phyloP scores from a whole-genome alignment of 1,284 basidiomycete genomes.

The Leccinum brunneo-olivaceum region DNA sequence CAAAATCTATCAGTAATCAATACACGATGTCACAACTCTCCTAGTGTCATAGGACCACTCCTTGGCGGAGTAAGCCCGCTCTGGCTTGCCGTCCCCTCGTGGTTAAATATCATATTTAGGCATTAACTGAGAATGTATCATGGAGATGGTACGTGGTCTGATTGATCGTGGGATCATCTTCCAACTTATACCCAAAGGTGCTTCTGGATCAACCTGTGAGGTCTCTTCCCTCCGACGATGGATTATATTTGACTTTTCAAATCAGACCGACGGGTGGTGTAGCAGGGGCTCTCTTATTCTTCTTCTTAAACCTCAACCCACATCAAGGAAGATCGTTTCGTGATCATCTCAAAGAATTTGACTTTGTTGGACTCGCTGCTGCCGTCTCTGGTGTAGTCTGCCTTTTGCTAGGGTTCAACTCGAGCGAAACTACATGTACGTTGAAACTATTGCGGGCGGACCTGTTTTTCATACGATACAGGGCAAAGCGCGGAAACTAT shows the following conservation, averaged over 20 bases:
- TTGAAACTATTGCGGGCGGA: not conserved
- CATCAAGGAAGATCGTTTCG: conserved; percentile 27
- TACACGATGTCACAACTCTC: too few species aligned
- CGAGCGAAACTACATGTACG: conserved; percentile 25
- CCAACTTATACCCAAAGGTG: too few species aligned
- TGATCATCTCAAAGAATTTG: conserved; percentile 36
- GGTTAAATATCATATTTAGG: conserved; percentile 25
- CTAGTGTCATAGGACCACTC: conserved; percentile 41
- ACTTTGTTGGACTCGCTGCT: conserved; percentile 42
- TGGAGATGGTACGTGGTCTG: too few species aligned
- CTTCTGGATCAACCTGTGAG: conserved; percentile 29
- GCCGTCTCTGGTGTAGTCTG: conserved; percentile 42
- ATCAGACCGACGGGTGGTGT: conserved; percentile 38
- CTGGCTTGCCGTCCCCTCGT: not conserved
- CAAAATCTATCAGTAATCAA: too few species aligned
- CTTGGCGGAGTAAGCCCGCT: conserved; percentile 28
- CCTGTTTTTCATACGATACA: too few species aligned
- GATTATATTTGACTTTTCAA: not conserved
- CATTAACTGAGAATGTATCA: conserved; percentile 35
- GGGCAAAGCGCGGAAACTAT: conserved; percentile 37
- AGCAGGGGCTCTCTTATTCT: conserved; percentile 32
- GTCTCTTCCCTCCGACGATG: not conserved
- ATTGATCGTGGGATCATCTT: too few species aligned
- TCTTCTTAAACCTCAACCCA: conserved; percentile 32
- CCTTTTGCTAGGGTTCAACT: conserved; percentile 38